Percentiles rank a stretch among this genome's conserved stretches.
Evolutionary conservation across 176 grass and related monocot species (phyloP).

Genomic region (Raddia distichophylla): DNA sequence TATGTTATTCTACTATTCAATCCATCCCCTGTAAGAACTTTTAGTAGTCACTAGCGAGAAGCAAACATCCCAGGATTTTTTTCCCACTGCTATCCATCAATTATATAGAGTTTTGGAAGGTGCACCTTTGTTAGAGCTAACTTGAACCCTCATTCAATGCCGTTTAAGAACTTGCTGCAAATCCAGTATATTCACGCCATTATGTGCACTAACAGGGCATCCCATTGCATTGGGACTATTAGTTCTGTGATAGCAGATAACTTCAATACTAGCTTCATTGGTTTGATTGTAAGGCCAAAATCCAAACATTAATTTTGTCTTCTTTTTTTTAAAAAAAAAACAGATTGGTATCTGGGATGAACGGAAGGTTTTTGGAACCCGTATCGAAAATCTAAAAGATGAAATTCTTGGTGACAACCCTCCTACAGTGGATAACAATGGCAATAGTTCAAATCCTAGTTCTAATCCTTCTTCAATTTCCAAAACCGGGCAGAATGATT

Average conservation of each 20-base stretch:
- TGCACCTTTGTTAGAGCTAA: background rate
- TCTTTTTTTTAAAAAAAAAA: conserved; percentile 37
- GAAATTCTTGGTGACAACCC: conserved; percentile 68
- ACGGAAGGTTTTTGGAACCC: conserved; percentile 90
- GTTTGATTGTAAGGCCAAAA: background rate
- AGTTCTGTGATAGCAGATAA: background rate
- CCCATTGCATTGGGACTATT: conserved; percentile 15
- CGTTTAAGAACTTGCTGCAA: background rate
- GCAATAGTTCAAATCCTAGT: conserved; percentile 63
- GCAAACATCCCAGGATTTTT: background rate
- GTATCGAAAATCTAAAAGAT: conserved; percentile 68
- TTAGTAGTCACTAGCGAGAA: background rate
- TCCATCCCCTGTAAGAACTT: background rate
- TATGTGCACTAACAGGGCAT: background rate
- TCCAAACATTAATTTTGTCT: background rate
- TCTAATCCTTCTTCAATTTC: conserved; percentile 58
- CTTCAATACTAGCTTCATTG: background rate
- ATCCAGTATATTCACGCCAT: background rate
- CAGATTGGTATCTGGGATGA: conserved; percentile 96
- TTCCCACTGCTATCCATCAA: background rate
- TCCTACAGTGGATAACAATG: conserved; percentile 54
- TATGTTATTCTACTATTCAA: conserved; percentile 28
- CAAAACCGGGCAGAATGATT: conserved; percentile 72
- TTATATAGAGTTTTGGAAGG: conserved; percentile 13
- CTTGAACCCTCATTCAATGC: background rate